Conservation (phyloP, 352 stramenopile species). For the Thalassiosira hispida region DNA sequence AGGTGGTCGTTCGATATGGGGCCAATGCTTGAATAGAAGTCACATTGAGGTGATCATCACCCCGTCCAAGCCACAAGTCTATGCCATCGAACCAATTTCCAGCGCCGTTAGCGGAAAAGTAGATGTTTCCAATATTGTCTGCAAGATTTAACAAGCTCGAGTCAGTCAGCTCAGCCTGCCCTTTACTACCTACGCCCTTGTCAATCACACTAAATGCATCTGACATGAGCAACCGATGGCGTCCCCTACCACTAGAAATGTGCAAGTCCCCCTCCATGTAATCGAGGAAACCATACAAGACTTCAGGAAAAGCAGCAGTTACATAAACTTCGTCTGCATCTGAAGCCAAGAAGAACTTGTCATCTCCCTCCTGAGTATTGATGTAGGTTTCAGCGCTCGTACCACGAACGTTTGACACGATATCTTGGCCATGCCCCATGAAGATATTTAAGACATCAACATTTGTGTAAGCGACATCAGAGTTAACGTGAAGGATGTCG, state of each 20-base stretch:
- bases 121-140: slow-evolving; percentile 41
- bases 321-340: slow-evolving; percentile 38
- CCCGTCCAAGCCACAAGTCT: slow-evolving; percentile 40
- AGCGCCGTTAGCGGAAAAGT: slow-evolving; percentile 17
- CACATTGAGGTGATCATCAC: too few relatives aligned
- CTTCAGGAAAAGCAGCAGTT: slow-evolving; percentile 16
- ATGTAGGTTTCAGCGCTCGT: slow-evolving; percentile 30
- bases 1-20: slow-evolving; percentile 30
- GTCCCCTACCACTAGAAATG: slow-evolving; percentile 16
- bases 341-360: slow-evolving; percentile 44
- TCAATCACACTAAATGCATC: slow-evolving; percentile 32
- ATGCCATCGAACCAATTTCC: slow-evolving; percentile 34
- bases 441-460: slow-evolving; percentile 38
- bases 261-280: slow-evolving; percentile 36
- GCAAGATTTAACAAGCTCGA: slow-evolving; percentile 24
- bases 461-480: slow-evolving; percentile 56
- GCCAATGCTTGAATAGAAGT: background rate
- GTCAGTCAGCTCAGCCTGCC: slow-evolving; percentile 11
- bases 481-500: slow-evolving; percentile 44
- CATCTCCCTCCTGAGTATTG: slow-evolving; percentile 18
- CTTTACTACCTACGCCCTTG: slow-evolving; percentile 3
- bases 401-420: slow-evolving; percentile 49
- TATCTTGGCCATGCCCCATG: slow-evolving; percentile 40
- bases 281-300: slow-evolving; percentile 38
- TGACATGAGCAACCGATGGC: slow-evolving; percentile 42